Evolutionary conservation across 1,139 yeast species (phyloP).

Genomic region (Williopsis jadinii): DNA sequence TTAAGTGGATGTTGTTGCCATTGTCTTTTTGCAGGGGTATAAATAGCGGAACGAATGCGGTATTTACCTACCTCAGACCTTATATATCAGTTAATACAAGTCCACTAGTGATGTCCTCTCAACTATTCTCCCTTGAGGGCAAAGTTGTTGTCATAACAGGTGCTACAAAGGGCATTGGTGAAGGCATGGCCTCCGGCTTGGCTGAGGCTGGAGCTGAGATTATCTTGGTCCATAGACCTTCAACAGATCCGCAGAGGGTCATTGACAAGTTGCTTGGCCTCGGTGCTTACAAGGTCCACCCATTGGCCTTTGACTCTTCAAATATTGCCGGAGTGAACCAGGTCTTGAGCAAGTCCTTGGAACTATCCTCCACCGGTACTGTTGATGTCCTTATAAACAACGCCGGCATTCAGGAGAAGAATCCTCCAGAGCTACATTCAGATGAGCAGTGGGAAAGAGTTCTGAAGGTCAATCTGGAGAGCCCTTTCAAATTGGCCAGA

Average conservation of each 20-base stretch:
- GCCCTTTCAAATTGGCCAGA: constrained; percentile 40
- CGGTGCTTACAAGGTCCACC: constrained; percentile 15
- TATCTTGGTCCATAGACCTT: constrained; percentile 25
- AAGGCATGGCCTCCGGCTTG: constrained; percentile 33
- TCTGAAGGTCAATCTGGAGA: constrained; percentile 40
- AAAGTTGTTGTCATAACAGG: constrained; percentile 36
- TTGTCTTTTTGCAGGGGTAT: too few species aligned
- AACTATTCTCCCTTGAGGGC: constrained; percentile 29
- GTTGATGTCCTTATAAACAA: constrained; percentile 48
- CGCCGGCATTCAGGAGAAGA: constrained; percentile 41
- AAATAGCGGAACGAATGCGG: too few species aligned
- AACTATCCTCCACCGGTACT: constrained; percentile 27
- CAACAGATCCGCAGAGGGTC: constrained; percentile 22
- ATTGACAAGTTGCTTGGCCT: constrained; percentile 17
- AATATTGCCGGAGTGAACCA: constrained; percentile 24
- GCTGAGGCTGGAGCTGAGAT: constrained; percentile 36
- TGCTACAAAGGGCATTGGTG: constrained; percentile 40
- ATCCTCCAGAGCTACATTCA: constrained; percentile 31
- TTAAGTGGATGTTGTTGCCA: too few species aligned
- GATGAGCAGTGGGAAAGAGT: constrained; percentile 39
- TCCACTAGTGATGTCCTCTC: not conserved
- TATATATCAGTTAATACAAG: too few species aligned
- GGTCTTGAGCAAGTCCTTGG: constrained; percentile 28
- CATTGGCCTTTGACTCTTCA: constrained; percentile 23
- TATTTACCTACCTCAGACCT: too few species aligned